phyloP scores from a whole-genome alignment of 306 rosid genomes.

The Medicago arabica region DNA sequence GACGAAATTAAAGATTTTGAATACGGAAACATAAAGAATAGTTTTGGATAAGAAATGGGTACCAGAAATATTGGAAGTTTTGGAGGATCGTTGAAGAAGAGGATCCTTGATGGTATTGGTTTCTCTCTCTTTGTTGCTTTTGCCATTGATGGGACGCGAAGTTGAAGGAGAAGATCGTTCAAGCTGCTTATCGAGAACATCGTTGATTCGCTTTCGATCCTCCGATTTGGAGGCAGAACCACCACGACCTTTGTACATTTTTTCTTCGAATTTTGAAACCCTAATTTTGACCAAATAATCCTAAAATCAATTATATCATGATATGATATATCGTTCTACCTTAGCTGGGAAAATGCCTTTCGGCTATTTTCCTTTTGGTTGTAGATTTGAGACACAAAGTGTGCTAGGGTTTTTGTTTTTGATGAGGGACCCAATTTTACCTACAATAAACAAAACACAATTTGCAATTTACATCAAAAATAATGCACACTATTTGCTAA shows the following conservation, averaged over 20 bases:
- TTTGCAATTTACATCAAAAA: not conserved
- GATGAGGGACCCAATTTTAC: not conserved
- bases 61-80: constrained; percentile 61
- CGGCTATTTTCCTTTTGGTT: not conserved
- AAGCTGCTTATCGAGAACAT: constrained; percentile 85
- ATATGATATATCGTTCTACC: not conserved
- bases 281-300: not conserved
- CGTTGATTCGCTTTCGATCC: constrained; percentile 96
- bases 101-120: constrained; percentile 51
- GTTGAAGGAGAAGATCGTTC: constrained; percentile 97
- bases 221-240: constrained; percentile 63
- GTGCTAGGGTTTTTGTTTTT: constrained; percentile 15
- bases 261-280: not conserved
- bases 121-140: constrained; percentile 43
- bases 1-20: not conserved
- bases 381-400: not conserved
- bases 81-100: constrained; percentile 53
- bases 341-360: constrained; percentile 7
- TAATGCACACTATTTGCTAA: not conserved
- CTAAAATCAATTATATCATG: not conserved
- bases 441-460: not conserved
- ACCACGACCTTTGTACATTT: constrained; percentile 70
- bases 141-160: constrained; percentile 73
- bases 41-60: not conserved
- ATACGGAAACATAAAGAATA: not conserved